Evolutionary conservation across 441 rosid species (phyloP).

Genomic region (Codiaeum variegatum): DNA sequence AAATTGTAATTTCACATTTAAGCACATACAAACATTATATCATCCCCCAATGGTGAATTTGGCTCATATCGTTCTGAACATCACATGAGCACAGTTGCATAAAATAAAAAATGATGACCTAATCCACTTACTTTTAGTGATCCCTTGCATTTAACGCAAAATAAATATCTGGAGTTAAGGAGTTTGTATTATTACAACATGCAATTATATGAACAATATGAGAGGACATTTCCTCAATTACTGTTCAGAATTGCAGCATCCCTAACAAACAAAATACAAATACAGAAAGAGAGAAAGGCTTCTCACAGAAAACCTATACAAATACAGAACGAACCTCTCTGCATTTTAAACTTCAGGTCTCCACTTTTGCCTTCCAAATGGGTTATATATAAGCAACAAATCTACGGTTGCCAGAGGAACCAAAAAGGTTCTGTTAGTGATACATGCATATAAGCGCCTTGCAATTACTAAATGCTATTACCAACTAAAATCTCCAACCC

Average conservation of each 20-base stretch:
- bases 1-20: too few relatives aligned
- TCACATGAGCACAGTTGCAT: too few relatives aligned
- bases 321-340: constrained; percentile 12
- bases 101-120: too few relatives aligned
- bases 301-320: constrained; percentile 20
- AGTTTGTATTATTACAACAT: constrained; percentile 7
- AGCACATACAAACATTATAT: too few relatives aligned
- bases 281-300: neutral
- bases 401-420: constrained; percentile 33
- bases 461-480: constrained; percentile 6
- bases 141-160: neutral
- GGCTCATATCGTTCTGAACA: too few relatives aligned
- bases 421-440: constrained; percentile 25
- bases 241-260: constrained; percentile 1
- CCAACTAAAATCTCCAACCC: neutral
- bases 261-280: constrained; percentile 9
- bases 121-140: neutral
- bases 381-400: constrained; percentile 35
- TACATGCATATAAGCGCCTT: neutral
- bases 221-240: neutral
- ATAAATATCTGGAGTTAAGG: neutral
- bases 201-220: neutral
- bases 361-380: constrained; percentile 18
- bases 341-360: constrained; percentile 15
- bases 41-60: too few relatives aligned